These are phyloP conservation scores for Leccinum aurantiacum DNA, from an alignment of 768 basidiomycete genomes.

Conservation along the genomic window DNA sequence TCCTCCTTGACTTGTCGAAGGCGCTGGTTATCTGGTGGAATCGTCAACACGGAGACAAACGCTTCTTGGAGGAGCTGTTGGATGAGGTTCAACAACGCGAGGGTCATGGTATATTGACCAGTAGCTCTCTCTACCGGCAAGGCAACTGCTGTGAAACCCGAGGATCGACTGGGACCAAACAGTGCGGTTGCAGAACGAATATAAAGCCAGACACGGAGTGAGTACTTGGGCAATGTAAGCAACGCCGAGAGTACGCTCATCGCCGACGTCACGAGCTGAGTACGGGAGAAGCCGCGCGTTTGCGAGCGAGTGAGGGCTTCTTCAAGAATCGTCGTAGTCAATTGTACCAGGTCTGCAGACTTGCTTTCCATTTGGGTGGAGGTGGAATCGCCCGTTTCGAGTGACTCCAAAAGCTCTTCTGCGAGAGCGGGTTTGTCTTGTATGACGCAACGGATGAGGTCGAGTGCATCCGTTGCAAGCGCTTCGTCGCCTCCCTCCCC, in stretches of 20 bases:
- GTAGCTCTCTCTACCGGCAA: conserved; percentile 68
- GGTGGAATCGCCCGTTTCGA: conserved; percentile 43
- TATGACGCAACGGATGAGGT: conserved; percentile 77
- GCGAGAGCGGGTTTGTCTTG: conserved; percentile 67
- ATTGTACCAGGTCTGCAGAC: conserved; percentile 72
- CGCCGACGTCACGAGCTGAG: conserved; percentile 72
- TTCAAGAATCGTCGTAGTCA: conserved; percentile 79
- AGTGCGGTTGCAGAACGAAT: conserved; percentile 76
- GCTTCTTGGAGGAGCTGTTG: conserved; percentile 76
- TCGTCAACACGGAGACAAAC: conserved; percentile 46
- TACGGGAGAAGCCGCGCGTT: conserved; percentile 45
- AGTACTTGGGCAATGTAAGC: conserved; percentile 69
- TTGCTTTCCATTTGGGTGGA: conserved; percentile 47
- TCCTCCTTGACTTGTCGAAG: no score
- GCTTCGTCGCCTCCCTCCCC: conserved; percentile 59
- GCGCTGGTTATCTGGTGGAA: conserved; percentile 55
- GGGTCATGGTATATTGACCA: conserved; percentile 80
- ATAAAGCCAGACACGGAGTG: conserved; percentile 87
- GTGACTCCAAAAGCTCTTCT: conserved; percentile 59
- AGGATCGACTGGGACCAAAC: conserved; percentile 60
- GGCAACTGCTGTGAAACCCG: conserved; percentile 62
- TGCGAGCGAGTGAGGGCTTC: conserved; percentile 63
- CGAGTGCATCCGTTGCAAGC: conserved; percentile 70
- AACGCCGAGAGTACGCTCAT: conserved; percentile 80
- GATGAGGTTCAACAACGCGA: conserved; percentile 74